phyloP scores from a whole-genome alignment of 1,284 basidiomycete genomes.

The Coniophora puteana region DNA sequence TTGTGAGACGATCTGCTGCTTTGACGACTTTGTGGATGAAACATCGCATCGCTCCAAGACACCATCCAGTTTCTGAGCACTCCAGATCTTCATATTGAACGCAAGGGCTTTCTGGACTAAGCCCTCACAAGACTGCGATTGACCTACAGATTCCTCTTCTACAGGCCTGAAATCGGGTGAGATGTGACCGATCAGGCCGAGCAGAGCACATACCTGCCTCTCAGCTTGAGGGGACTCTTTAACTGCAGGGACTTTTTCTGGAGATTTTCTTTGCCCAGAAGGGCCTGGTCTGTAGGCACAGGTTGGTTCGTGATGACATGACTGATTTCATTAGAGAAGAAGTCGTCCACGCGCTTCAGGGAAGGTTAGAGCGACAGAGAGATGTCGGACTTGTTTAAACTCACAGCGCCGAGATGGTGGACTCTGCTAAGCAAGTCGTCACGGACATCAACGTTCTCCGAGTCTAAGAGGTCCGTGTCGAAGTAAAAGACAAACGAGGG shows the following conservation, averaged over 20 bases:
- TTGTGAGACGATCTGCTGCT: conserved; percentile 23
- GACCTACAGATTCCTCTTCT: neutral
- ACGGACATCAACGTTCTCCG: conserved; percentile 40
- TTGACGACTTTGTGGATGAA: conserved; percentile 19
- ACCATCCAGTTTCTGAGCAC: conserved; percentile 67
- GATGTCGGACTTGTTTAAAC: conserved; percentile 7
- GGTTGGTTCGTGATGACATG: conserved; percentile 79
- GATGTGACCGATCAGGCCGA: neutral
- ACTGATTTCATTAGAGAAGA: conserved; percentile 83
- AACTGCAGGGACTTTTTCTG: conserved; percentile 30
- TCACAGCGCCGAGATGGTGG: conserved; percentile 74
- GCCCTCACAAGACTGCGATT: conserved; percentile 26
- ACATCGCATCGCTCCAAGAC: conserved; percentile 62
- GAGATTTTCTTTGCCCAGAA: conserved; percentile 65
- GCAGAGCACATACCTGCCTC: conserved; percentile 44
- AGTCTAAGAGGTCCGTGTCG: conserved; percentile 60
- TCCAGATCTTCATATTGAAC: conserved; percentile 91
- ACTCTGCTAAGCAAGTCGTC: conserved; percentile 54
- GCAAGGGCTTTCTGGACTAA: conserved; percentile 74
- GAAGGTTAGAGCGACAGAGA: conserved; percentile 6
- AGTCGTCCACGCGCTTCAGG: conserved; percentile 71
- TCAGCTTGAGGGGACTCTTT: conserved; percentile 65
- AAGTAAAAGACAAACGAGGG: conserved; percentile 86
- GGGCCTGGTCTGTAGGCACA: conserved; percentile 31
- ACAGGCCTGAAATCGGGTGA: neutral